Conservation (phyloP, 2,329 filamentous ascomycete genomes). For the Truncatella angustata region DNA sequence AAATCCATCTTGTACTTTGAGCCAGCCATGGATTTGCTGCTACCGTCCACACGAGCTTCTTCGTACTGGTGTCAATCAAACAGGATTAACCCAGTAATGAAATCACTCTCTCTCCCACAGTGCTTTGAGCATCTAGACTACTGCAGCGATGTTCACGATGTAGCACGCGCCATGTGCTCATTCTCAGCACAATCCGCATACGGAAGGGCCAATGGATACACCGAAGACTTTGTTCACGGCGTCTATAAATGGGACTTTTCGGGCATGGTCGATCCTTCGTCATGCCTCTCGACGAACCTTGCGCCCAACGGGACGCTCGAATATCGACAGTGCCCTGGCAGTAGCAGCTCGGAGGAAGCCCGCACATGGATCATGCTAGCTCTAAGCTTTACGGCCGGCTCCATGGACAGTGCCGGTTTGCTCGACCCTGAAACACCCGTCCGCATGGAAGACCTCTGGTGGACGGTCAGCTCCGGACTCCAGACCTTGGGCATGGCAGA, state of each 20-base stretch:
- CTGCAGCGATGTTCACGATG: slow-evolving; percentile 9
- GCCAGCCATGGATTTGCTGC: slow-evolving; percentile 30
- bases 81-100: slow-evolving; percentile 25
- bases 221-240: slow-evolving; percentile 33
- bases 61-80: slow-evolving; percentile 36
- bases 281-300: neutral
- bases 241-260: slow-evolving; percentile 40
- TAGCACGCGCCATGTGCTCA: slow-evolving; percentile 32
- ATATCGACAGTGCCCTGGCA: slow-evolving; percentile 35
- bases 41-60: slow-evolving; percentile 20
- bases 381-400: slow-evolving; percentile 67
- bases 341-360: slow-evolving; percentile 27
- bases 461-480: neutral
- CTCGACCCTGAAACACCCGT: slow-evolving; percentile 34
- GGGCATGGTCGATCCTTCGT: slow-evolving; percentile 19
- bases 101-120: slow-evolving; percentile 14
- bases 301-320: slow-evolving; percentile 31
- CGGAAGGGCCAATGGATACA: slow-evolving; percentile 28
- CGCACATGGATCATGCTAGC: slow-evolving; percentile 29
- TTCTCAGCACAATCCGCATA: slow-evolving; percentile 28
- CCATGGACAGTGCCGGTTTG: slow-evolving; percentile 94
- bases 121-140: slow-evolving; percentile 25
- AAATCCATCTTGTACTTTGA: slow-evolving; percentile 34
- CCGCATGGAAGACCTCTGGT: slow-evolving; percentile 5
- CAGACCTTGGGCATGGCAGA: neutral